Evolutionary conservation across 2,329 filamentous ascomycete genomes (phyloP), one percentile per base, ranked within the genome.

Genomic region (Mollisiaceae sp.): DNA sequence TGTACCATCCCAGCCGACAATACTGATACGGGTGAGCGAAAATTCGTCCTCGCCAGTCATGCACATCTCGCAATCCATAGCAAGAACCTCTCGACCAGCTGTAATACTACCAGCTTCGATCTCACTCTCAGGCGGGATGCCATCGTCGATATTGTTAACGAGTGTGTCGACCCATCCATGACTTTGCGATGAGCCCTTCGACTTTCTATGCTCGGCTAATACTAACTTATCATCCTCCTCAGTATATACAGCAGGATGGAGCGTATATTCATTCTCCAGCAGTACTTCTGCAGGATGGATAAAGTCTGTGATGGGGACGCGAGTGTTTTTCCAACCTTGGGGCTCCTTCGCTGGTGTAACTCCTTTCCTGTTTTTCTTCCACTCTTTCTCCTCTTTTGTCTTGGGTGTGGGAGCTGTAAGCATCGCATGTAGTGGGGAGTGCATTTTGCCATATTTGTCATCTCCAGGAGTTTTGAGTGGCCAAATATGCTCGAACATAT

Each of bases 51-150:
- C 88, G 66, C 89, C 91, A 2, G 93, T 96, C 79, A 93, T 89
- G 77, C 94, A 97, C 95, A 99, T 99, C 79, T 99, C 95, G 79
- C 95, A 99, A 77, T 99, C 95, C 62, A 99, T 82, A 1, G 93
- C 90, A 58, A 96, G 81, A 12, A 97, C 81, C 43, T 90, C 85
- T 68, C 93, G 87, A 41, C 94, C 95, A 36, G 88, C 92, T 0
- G 93, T 96, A 65, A 97, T 81, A 77, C 93, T 94, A 63, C 93
- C 94, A 71, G 89, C 81, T 77, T 97, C 84, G 65, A 97, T 88
- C 62, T 93, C 86, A 5, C 79, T 77, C 59, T 93, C 90, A 2
- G 90, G 87, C 8, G 90, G 84, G 58, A 85, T 78, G 2, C 89
- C 92, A 38, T 92, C 90, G 56, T 89, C 85, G 8, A 93, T 79